A percentile compares a stretch with the other conserved stretches of the same genome.
Conservation (phyloP, 2,329 filamentous ascomycete genomes). For the Elsinoe ampelina region DNA sequence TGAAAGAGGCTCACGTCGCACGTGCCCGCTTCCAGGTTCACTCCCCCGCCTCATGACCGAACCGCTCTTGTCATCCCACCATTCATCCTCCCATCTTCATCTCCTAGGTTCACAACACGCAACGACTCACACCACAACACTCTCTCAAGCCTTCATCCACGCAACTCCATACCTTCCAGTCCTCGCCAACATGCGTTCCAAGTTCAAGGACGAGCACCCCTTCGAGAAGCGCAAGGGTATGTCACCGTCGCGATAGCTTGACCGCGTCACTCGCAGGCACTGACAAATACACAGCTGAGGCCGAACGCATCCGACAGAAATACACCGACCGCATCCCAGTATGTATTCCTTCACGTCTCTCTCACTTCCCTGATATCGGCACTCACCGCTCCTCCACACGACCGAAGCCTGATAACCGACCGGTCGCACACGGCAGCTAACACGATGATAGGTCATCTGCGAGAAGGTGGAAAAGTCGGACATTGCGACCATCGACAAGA, state of each 20-base stretch:
- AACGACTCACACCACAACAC: not conserved
- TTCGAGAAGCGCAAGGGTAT: constrained; percentile 96
- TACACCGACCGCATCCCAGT: constrained; percentile 97
- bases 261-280: constrained; percentile 8
- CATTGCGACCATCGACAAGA: constrained; percentile 99
- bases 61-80: too few species aligned
- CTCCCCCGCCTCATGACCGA: too few species aligned
- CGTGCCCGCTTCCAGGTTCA: too few species aligned
- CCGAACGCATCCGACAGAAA: constrained; percentile 98
- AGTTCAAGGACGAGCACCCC: constrained; percentile 99
- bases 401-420: not conserved
- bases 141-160: not conserved
- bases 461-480: constrained; percentile 99
- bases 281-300: constrained; percentile 55
- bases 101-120: not conserved
- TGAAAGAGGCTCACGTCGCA: too few species aligned
- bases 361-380: not conserved
- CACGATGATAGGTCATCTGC: constrained; percentile 74
- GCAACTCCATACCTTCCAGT: constrained; percentile 9
- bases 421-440: constrained; percentile 3
- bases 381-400: constrained; percentile 9
- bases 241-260: constrained; percentile 3
- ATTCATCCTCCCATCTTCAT: not conserved
- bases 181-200: constrained; percentile 73
- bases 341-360: constrained; percentile 38